These are phyloP conservation scores for Citeromyces hawaiiensis DNA, from an alignment of 1,139 yeast species.

Conservation along the genomic window DNA sequence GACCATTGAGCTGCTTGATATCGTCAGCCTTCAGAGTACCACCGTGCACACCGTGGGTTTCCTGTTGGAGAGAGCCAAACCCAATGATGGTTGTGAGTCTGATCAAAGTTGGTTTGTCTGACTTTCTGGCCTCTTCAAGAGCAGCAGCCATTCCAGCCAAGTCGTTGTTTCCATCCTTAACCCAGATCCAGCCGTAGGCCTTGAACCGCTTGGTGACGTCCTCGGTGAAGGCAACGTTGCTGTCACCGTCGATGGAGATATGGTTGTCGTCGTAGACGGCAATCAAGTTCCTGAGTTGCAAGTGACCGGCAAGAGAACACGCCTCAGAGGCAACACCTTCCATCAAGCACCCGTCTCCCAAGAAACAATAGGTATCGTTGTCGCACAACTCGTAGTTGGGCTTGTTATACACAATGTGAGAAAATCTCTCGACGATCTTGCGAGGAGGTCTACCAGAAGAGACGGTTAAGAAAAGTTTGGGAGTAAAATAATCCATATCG, in stretches of 20 bases:
- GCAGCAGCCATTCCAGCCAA: constrained; percentile 68
- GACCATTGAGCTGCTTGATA: constrained; percentile 85
- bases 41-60: constrained; percentile 94
- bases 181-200: constrained; percentile 92
- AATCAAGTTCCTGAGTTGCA: constrained; percentile 64
- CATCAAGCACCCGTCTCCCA: constrained; percentile 98
- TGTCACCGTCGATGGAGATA: constrained; percentile 94
- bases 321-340: constrained; percentile 98
- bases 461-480: too few species aligned
- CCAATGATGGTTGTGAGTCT: constrained; percentile 89
- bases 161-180: constrained; percentile 75
- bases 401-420: too few species aligned
- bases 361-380: constrained; percentile 64
- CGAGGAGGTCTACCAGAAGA: too few species aligned
- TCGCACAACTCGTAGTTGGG: constrained; percentile 60
- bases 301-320: constrained; percentile 90
- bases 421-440: too few species aligned
- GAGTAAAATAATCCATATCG: too few species aligned
- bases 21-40: constrained; percentile 94
- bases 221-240: constrained; percentile 87
- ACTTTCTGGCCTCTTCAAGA: constrained; percentile 47
- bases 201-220: constrained; percentile 77
- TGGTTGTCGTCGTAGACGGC: constrained; percentile 96
- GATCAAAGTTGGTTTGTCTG: constrained; percentile 83
- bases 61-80: constrained; percentile 77